Conservation (phyloP, 441 rosid genomes). For the Flueggea neowawraea region DNA sequence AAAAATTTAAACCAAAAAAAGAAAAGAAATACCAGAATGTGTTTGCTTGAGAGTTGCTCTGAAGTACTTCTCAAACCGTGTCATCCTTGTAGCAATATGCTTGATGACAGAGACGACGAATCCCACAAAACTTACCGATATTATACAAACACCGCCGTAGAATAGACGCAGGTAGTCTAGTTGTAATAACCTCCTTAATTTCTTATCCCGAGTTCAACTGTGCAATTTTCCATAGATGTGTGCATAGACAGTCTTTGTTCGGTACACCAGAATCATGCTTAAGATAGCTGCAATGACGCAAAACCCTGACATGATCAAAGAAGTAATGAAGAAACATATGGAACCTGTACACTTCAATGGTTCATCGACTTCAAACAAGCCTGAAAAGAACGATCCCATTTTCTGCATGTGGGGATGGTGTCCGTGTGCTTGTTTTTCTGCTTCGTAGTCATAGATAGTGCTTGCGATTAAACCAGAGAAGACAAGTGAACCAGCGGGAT, state of each 20-base stretch:
- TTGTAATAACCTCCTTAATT: not conserved
- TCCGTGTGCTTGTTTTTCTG: conserved; percentile 65
- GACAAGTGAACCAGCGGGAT: conserved; percentile 87
- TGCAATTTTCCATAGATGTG: conserved; percentile 74
- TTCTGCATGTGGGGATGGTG: conserved; percentile 16
- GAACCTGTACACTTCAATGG: conserved; percentile 68
- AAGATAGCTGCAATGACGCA: conserved; percentile 59
- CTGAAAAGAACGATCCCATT: conserved; percentile 23
- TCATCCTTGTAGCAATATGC: not conserved
- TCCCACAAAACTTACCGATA: conserved; percentile 9
- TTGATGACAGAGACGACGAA: not conserved
- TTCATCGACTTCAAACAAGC: conserved; percentile 36
- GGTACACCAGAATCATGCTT: conserved; percentile 78
- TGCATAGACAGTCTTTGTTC: conserved; percentile 72
- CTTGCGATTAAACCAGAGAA: conserved; percentile 92
- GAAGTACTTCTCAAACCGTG: not conserved
- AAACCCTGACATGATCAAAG: conserved; percentile 83
- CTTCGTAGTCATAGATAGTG: conserved; percentile 79
- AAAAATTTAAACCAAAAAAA: conserved; percentile 1
- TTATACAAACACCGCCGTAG: conserved; percentile 1
- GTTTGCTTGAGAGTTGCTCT: not conserved
- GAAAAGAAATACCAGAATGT: conserved; percentile 12
- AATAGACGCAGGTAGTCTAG: not conserved
- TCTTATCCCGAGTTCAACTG: conserved; percentile 22
- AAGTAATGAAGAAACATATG: conserved; percentile 82